Conservation (phyloP, 225 moss, liverwort and hornwort genomes). For the Marchantia polymorpha region DNA sequence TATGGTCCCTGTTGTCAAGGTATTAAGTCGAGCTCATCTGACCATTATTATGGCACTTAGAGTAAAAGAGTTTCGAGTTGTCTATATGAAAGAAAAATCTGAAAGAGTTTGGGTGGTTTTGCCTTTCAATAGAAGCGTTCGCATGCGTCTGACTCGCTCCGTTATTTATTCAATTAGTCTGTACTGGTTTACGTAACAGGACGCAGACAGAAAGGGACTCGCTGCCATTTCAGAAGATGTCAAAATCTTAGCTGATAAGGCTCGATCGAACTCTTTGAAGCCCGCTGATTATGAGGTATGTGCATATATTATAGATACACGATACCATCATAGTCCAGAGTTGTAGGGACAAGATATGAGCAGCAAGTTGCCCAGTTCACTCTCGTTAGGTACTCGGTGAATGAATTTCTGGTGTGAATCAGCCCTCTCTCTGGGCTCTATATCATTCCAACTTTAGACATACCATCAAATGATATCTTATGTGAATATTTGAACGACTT, state of each 20-base stretch:
- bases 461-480: too few relatives aligned
- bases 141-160: background rate
- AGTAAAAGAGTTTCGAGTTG: background rate
- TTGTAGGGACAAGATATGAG: background rate
- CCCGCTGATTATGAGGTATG: constrained; percentile 76
- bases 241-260: constrained; percentile 66
- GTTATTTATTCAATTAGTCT: background rate
- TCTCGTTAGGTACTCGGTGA: background rate
- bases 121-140: too few relatives aligned
- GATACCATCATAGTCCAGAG: background rate
- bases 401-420: background rate
- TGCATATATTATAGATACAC: background rate
- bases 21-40: constrained; percentile 16
- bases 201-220: constrained; percentile 91
- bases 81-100: background rate
- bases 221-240: constrained; percentile 77
- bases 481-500: background rate
- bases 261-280: constrained; percentile 69
- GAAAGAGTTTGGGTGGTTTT: background rate
- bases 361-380: background rate
- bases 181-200: constrained; percentile 30
- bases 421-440: background rate
- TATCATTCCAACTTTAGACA: background rate
- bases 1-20: constrained; percentile 95
- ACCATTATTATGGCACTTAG: background rate